These are phyloP conservation scores for Hortiboletus flavorubellus DNA, from an alignment of 768 basidiomycete genomes.

Conservation along the genomic window DNA sequence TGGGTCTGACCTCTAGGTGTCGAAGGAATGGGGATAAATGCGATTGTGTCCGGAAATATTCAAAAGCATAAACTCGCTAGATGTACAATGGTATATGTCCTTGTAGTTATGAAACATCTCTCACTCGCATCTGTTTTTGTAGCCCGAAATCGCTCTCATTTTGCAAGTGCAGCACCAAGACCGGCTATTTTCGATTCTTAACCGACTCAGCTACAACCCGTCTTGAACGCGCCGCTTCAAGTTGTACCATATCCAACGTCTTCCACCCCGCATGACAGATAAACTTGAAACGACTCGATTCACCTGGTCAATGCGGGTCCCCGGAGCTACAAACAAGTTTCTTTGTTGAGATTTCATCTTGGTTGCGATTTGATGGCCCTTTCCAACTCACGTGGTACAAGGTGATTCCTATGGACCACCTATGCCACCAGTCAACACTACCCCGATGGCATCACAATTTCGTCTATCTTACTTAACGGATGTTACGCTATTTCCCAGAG, in stretches of 20 bases:
- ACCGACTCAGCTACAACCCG: background rate
- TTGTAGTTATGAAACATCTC: background rate
- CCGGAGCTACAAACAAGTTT: background rate
- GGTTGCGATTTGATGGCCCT: background rate
- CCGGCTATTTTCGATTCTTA: background rate
- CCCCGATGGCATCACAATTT: background rate
- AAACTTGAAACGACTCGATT: background rate
- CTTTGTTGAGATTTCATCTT: background rate
- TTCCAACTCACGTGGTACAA: too few species aligned
- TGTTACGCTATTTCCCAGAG: background rate
- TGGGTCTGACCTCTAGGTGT: background rate
- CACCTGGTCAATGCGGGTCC: background rate
- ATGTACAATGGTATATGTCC: too few species aligned
- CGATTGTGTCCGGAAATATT: too few species aligned
- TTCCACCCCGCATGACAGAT: too few species aligned
- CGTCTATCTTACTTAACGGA: background rate
- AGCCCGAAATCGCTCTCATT: too few species aligned
- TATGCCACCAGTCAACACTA: background rate
- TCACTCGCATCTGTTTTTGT: too few species aligned
- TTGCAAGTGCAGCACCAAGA: background rate
- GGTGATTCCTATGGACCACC: too few species aligned
- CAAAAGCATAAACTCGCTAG: too few species aligned
- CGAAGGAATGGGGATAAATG: too few species aligned
- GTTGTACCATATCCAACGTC: too few species aligned
- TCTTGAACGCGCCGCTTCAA: too few species aligned